These are phyloP conservation scores for Picochlorum sp. DNA, from an alignment of 139 green algal genomes.

Conservation along the genomic window DNA sequence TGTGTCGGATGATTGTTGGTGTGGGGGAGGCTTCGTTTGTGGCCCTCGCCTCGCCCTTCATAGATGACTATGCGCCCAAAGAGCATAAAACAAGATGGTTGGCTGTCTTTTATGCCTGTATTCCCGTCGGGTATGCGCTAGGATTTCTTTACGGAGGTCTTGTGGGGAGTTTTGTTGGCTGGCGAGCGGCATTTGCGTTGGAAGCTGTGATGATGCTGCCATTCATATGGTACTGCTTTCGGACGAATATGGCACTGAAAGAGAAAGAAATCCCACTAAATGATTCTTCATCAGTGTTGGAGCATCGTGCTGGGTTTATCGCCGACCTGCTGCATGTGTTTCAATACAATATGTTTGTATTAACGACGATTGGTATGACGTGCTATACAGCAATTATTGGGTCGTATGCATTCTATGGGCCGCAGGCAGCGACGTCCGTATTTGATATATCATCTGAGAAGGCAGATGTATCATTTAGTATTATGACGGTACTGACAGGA, in stretches of 20 bases:
- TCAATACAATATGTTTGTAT: constrained; percentile 2
- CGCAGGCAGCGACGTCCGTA: constrained; percentile 48
- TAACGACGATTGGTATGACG: constrained; percentile 33
- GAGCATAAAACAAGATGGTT: constrained; percentile 69
- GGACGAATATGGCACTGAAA: constrained; percentile 48
- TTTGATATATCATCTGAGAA: constrained; percentile 41
- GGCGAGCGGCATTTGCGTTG: constrained; percentile 74
- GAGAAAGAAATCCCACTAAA: constrained; percentile 16
- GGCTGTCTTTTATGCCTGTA: constrained; percentile 86
- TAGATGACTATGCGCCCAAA: constrained; percentile 83
- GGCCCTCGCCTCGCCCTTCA: constrained; percentile 86
- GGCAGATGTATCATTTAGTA: constrained; percentile 79
- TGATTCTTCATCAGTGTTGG: not conserved
- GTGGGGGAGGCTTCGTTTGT: constrained; percentile 93
- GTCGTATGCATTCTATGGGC: constrained; percentile 71
- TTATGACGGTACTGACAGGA: constrained; percentile 76
- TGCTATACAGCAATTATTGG: constrained; percentile 75
- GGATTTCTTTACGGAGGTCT: constrained; percentile 81
- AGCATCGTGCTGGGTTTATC: not conserved
- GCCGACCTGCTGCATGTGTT: constrained; percentile 7
- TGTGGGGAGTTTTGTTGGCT: constrained; percentile 43
- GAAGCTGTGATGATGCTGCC: constrained; percentile 72
- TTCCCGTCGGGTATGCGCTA: constrained; percentile 68
- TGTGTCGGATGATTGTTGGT: constrained; percentile 69
- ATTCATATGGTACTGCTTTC: constrained; percentile 53